Evolutionary conservation across 2,329 filamentous ascomycete species (phyloP).

Genomic region (Anisogramma anomala): DNA sequence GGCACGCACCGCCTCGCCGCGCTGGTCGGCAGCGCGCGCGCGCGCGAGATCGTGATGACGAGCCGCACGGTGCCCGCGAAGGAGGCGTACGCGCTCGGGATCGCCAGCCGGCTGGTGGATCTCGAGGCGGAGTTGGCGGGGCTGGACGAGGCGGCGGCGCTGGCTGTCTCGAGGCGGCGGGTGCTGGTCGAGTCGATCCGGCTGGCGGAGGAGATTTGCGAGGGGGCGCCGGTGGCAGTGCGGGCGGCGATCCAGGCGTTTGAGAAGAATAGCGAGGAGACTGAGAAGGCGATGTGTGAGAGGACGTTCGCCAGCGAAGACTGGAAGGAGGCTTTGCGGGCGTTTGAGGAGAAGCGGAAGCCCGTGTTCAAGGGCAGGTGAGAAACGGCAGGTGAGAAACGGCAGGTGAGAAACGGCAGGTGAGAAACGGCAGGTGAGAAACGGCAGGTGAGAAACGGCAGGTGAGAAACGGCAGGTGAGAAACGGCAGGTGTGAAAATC

Average conservation of each 20-base stretch:
- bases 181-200: conserved; percentile 66
- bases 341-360: conserved; percentile 59
- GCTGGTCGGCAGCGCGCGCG: conserved; percentile 67
- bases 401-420: neutral
- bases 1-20: conserved; percentile 79
- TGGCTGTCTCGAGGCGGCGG: conserved; percentile 49
- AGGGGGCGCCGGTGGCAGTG: conserved; percentile 68
- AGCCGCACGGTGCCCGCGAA: conserved; percentile 68
- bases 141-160: conserved; percentile 26
- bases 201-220: conserved; percentile 74
- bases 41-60: conserved; percentile 83
- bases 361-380: conserved; percentile 43
- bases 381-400: neutral
- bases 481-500: too few species aligned
- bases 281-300: conserved; percentile 79
- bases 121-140: conserved; percentile 40
- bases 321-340: conserved; percentile 73
- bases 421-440: too few species aligned
- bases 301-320: conserved; percentile 75
- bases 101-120: conserved; percentile 84
- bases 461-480: too few species aligned
- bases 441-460: too few species aligned
- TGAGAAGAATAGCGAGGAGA: conserved; percentile 55
- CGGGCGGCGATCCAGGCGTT: conserved; percentile 71
- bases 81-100: conserved; percentile 83